These are phyloP conservation scores for Phylloporus scabripes DNA, from an alignment of 768 basidiomycete species.

Conservation along the genomic window DNA sequence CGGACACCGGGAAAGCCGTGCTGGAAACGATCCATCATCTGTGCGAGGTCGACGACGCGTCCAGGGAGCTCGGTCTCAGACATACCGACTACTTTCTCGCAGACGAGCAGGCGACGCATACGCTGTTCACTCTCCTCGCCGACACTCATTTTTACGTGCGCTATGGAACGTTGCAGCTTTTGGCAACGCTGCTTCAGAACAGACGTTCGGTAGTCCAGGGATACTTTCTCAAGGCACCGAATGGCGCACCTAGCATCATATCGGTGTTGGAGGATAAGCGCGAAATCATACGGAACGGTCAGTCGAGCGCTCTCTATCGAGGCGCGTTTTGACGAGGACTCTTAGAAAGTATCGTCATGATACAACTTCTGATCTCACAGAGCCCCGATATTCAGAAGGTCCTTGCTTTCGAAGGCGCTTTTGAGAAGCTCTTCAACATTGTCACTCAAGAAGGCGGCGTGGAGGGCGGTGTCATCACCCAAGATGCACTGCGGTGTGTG, in stretches of 20 bases:
- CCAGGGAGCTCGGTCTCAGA: slow-evolving; percentile 65
- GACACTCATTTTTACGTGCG: slow-evolving; percentile 81
- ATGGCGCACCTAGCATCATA: slow-evolving; percentile 69
- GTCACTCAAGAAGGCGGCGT: slow-evolving; percentile 85
- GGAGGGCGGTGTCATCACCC: slow-evolving; percentile 82
- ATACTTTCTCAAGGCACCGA: slow-evolving; percentile 85
- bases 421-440: slow-evolving; percentile 91
- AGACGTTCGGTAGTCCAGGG: slow-evolving; percentile 76
- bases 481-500: slow-evolving; percentile 80
- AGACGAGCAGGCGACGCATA: slow-evolving; percentile 66
- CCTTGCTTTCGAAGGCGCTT: slow-evolving; percentile 93
- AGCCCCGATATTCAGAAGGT: slow-evolving; percentile 96
- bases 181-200: slow-evolving; percentile 76
- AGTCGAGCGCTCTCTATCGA: slow-evolving; percentile 17
- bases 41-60: slow-evolving; percentile 69
- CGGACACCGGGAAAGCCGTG: slow-evolving; percentile 87
- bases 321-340: slow-evolving; percentile 7
- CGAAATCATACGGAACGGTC: slow-evolving; percentile 87
- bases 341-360: slow-evolving; percentile 76
- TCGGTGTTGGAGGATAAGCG: slow-evolving; percentile 76
- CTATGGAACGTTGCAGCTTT: slow-evolving; percentile 76
- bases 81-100: slow-evolving; percentile 79
- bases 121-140: slow-evolving; percentile 69
- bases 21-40: slow-evolving; percentile 84
- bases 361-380: slow-evolving; percentile 75